These are phyloP conservation scores for Paraleonurus japonicus DNA, from an alignment of 257 asterid species.

Conservation along the genomic window DNA sequence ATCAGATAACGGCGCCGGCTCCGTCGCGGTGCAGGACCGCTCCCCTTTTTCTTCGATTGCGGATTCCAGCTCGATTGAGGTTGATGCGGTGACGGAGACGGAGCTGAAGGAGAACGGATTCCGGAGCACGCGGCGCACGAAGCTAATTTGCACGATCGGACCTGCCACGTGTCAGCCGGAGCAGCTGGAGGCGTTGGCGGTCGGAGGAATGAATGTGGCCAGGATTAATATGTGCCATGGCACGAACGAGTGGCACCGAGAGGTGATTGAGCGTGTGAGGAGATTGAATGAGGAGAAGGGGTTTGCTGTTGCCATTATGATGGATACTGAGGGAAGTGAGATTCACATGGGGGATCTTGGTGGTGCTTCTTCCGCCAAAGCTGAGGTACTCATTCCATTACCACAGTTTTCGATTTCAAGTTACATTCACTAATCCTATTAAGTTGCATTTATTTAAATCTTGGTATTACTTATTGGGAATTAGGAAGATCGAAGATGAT, in stretches of 20 bases:
- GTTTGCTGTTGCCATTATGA: constrained; percentile 95
- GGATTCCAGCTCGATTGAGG: constrained; percentile 78
- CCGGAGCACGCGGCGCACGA: constrained; percentile 93
- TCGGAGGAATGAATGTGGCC: constrained; percentile 94
- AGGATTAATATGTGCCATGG: constrained; percentile 99
- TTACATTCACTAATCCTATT: background rate
- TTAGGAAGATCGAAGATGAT: background rate
- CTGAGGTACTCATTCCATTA: constrained; percentile 56
- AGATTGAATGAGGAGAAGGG: constrained; percentile 96
- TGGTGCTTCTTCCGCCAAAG: constrained; percentile 85
- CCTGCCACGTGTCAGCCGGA: constrained; percentile 80
- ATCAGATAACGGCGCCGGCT: constrained; percentile 54
- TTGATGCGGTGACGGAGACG: constrained; percentile 88
- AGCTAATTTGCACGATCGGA: constrained; percentile 87
- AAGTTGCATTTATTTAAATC: background rate
- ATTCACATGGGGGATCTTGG: constrained; percentile 99
- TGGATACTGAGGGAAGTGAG: constrained; percentile 99
- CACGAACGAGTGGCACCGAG: constrained; percentile 91
- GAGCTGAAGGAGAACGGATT: constrained; percentile 98
- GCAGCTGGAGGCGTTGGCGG: constrained; percentile 93
- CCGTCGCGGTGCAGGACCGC: constrained; percentile 35
- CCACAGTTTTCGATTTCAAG: background rate
- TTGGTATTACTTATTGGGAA: background rate
- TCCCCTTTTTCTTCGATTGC: constrained; percentile 22
- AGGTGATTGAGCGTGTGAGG: constrained; percentile 84